Evolutionary conservation across 305 asterid genomes (phyloP).

Genomic region (Fraxinus velutina): DNA sequence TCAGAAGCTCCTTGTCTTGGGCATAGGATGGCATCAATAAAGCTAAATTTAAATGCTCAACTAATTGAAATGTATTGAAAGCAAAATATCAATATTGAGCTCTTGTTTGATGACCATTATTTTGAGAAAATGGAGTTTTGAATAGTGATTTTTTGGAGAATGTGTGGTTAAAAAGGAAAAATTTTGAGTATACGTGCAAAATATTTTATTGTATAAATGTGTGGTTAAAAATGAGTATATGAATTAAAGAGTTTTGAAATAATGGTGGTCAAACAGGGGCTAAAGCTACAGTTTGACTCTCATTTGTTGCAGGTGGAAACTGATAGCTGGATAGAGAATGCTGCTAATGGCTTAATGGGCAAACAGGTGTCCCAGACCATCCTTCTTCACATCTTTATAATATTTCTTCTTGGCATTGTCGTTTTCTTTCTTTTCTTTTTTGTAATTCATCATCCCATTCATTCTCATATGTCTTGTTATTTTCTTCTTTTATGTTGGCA

Average conservation of each 20-base stretch:
- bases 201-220: background rate
- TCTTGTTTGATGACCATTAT: background rate
- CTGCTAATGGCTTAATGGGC: constrained; percentile 93
- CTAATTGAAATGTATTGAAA: background rate
- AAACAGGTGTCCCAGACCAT: constrained; percentile 50
- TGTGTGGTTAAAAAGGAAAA: background rate
- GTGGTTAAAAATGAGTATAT: background rate
- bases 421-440: background rate
- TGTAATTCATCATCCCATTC: background rate
- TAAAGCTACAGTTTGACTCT: constrained; percentile 1
- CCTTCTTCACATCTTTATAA: background rate
- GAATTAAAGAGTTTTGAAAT: background rate
- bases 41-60: background rate
- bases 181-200: background rate
- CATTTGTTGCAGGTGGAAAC: constrained; percentile 59
- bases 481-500: background rate
- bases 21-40: background rate
- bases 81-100: background rate
- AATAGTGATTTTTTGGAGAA: background rate
- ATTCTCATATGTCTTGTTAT: background rate
- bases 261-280: background rate
- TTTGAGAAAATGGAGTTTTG: background rate
- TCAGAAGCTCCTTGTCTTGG: background rate
- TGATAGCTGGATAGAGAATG: constrained; percentile 94
- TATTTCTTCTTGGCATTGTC: background rate